Evolutionary conservation across 306 rosid genomes (phyloP).

Genomic region (Aeschynomene evenia): DNA sequence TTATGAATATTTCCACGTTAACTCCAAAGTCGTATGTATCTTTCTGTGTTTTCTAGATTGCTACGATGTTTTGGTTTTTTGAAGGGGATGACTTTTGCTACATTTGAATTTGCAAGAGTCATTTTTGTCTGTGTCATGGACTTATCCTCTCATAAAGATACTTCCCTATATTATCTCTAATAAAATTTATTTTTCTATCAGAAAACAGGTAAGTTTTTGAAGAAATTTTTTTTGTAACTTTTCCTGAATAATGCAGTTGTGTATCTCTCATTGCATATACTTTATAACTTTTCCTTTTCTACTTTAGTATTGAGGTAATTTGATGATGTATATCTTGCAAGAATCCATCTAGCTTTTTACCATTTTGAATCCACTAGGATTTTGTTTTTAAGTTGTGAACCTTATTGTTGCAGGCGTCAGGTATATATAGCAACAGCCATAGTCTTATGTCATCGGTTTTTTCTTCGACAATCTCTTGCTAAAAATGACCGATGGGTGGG

Average conservation of each 20-base stretch:
- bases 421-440: slow-evolving; percentile 54
- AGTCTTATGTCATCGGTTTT: slow-evolving; percentile 54
- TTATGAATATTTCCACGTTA: not conserved
- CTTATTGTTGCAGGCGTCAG: slow-evolving; percentile 47
- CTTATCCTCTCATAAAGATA: not conserved
- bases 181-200: not conserved
- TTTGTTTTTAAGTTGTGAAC: not conserved
- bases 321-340: slow-evolving; percentile 10
- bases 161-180: not conserved
- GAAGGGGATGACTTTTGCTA: not conserved
- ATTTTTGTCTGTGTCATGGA: not conserved
- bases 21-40: not conserved
- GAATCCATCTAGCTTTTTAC: not conserved
- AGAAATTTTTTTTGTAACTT: not conserved
- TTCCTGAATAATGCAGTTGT: not conserved
- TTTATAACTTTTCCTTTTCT: not conserved
- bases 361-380: slow-evolving; percentile 14
- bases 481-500: slow-evolving; percentile 52
- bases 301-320: not conserved
- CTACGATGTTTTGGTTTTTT: not conserved
- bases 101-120: not conserved
- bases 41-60: slow-evolving; percentile 9
- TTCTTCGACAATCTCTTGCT: slow-evolving; percentile 54
- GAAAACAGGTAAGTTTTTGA: not conserved
- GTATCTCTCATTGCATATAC: not conserved